Evolutionary conservation across 768 basidiomycete species (phyloP).

Genomic region (Auricularia cornea): DNA sequence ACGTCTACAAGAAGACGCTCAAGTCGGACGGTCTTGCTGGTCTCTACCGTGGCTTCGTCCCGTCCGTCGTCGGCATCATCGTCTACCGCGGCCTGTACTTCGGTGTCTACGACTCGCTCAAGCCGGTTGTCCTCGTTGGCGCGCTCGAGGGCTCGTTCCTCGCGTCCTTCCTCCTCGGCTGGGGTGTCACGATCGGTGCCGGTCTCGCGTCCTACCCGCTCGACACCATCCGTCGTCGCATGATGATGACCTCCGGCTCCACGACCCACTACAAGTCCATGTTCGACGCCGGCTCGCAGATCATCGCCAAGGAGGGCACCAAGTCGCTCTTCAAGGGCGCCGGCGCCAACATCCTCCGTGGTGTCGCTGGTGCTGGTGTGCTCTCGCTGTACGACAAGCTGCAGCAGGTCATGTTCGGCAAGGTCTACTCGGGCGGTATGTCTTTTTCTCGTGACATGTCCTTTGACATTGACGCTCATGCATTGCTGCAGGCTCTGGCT

Average conservation of each 20-base stretch:
- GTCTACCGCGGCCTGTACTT: conserved; percentile 99
- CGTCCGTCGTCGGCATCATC: conserved; percentile 98
- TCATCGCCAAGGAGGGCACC: conserved; percentile 89
- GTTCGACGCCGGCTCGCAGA: conserved; percentile 91
- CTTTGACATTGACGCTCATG: background rate
- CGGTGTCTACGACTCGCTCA: conserved; percentile 92
- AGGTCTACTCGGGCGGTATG: conserved; percentile 95
- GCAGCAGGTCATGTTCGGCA: conserved; percentile 93
- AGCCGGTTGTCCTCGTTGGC: conserved; percentile 96
- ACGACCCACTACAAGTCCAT: conserved; percentile 97
- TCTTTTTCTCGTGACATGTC: conserved; percentile 6
- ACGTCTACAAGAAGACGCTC: conserved; percentile 96
- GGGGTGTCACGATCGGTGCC: conserved; percentile 99
- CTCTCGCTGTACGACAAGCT: conserved; percentile 98
- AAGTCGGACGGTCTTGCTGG: conserved; percentile 96
- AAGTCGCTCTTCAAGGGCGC: conserved; percentile 99
- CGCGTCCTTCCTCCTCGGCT: conserved; percentile 94
- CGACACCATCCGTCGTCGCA: conserved; percentile 96
- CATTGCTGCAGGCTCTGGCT: conserved; percentile 31
- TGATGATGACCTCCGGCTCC: conserved; percentile 99
- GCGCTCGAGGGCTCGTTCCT: conserved; percentile 92
- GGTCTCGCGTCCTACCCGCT: conserved; percentile 97
- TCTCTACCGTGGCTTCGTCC: conserved; percentile 99
- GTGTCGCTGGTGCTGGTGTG: conserved; percentile 99
- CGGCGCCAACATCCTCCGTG: conserved; percentile 82